phyloP scores from a whole-genome alignment of 345 rosid species.

The Euphorbia tirucalli region DNA sequence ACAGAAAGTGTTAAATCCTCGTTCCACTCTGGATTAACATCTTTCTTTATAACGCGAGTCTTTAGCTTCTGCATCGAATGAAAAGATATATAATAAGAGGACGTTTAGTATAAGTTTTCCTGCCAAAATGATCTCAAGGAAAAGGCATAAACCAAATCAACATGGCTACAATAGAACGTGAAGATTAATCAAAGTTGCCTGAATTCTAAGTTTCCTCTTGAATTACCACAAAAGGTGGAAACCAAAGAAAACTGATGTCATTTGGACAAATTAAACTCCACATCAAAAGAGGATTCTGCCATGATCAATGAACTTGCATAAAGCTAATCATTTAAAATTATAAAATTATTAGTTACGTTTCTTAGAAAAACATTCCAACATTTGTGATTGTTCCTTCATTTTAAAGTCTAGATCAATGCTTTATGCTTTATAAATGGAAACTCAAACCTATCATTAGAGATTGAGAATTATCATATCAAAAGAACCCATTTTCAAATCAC shows the following conservation, averaged over 20 bases:
- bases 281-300: neutral
- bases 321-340: neutral
- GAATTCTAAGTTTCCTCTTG: neutral
- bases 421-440: neutral
- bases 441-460: too few species aligned
- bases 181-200: too few species aligned
- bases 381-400: neutral
- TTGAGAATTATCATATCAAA: too few species aligned
- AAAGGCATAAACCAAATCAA: neutral
- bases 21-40: constrained; percentile 77
- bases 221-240: too few species aligned
- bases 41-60: constrained; percentile 61
- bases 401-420: neutral
- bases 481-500: too few species aligned
- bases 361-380: neutral
- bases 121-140: too few species aligned
- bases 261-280: neutral
- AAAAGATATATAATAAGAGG: neutral
- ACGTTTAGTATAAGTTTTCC: too few species aligned
- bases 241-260: too few species aligned
- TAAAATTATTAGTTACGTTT: neutral
- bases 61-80: constrained; percentile 61
- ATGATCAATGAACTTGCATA: neutral
- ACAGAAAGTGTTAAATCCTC: constrained; percentile 76
- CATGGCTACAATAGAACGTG: neutral